Conservation (phyloP, 148 eudicot genomes). For the Suaeda aralocaspica region DNA sequence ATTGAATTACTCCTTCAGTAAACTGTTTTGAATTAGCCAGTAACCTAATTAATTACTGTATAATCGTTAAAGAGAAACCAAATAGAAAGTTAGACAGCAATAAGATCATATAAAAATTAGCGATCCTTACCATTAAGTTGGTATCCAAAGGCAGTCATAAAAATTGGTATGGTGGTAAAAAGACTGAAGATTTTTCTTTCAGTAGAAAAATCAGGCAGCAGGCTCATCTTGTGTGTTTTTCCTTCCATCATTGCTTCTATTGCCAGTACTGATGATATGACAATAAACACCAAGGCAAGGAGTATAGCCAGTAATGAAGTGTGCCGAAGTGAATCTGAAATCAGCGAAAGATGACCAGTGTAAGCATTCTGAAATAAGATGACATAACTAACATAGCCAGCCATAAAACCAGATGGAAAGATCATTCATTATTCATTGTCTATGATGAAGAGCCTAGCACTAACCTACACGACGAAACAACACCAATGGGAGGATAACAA, state of each 20-base stretch:
- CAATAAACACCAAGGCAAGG: constrained; percentile 75
- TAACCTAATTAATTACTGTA: background rate
- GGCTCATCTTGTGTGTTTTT: constrained; percentile 48
- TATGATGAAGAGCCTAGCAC: constrained; percentile 12
- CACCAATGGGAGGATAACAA: constrained; percentile 73
- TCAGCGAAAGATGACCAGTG: constrained; percentile 16
- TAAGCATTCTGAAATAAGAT: constrained; percentile 9
- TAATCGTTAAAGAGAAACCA: background rate
- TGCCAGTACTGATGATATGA: constrained; percentile 69
- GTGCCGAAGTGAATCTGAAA: constrained; percentile 77
- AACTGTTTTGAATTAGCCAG: too few relatives aligned
- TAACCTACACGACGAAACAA: constrained; percentile 76
- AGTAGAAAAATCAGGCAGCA: constrained; percentile 61
- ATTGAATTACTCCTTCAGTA: background rate
- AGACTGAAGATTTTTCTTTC: constrained; percentile 49
- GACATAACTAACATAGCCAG: background rate
- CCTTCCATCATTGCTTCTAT: constrained; percentile 61
- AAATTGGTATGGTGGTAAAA: constrained; percentile 78
- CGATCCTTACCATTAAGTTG: constrained; percentile 66
- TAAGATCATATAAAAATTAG: background rate
- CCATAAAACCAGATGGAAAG: background rate
- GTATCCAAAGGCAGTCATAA: constrained; percentile 80
- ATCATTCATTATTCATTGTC: background rate
- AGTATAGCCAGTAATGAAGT: constrained; percentile 83
- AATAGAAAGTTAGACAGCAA: background rate